phyloP scores from a whole-genome alignment of 345 rosid species.

The Microcos paniculata region DNA sequence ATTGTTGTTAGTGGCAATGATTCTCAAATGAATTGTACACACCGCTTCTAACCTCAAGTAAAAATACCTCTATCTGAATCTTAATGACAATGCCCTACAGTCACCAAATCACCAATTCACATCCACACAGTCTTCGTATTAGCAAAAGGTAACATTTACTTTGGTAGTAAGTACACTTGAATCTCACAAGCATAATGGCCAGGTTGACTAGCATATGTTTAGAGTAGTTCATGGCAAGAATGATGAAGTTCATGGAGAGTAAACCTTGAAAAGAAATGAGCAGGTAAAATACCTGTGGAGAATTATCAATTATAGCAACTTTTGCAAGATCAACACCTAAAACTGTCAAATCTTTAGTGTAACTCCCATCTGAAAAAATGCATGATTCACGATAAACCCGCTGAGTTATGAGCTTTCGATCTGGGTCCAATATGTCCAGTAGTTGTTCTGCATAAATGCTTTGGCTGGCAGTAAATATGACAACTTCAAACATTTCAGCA shows the following conservation, averaged over 20 bases:
- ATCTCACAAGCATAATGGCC: constrained; percentile 3
- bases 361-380: constrained; percentile 78
- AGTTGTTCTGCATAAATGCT: constrained; percentile 88
- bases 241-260: constrained; percentile 3
- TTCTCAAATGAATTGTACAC: not conserved
- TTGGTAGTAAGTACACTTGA: not conserved
- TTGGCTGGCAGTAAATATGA: constrained; percentile 93
- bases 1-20: not conserved
- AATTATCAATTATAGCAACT: constrained; percentile 92
- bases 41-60: not conserved
- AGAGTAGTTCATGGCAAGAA: not conserved
- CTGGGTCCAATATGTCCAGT: constrained; percentile 78
- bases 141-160: not conserved
- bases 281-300: constrained; percentile 73
- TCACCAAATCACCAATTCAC: not conserved
- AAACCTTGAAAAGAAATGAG: constrained; percentile 15
- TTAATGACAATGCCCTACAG: constrained; percentile 3
- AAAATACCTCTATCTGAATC: constrained; percentile 6
- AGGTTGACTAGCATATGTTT: too few relatives aligned
- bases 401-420: constrained; percentile 66
- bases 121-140: not conserved
- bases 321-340: constrained; percentile 94
- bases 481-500: constrained; percentile 81
- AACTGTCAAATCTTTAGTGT: constrained; percentile 91
- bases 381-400: constrained; percentile 88